Conservation (phyloP, 345 rosid species). For the Garcia nutans region DNA sequence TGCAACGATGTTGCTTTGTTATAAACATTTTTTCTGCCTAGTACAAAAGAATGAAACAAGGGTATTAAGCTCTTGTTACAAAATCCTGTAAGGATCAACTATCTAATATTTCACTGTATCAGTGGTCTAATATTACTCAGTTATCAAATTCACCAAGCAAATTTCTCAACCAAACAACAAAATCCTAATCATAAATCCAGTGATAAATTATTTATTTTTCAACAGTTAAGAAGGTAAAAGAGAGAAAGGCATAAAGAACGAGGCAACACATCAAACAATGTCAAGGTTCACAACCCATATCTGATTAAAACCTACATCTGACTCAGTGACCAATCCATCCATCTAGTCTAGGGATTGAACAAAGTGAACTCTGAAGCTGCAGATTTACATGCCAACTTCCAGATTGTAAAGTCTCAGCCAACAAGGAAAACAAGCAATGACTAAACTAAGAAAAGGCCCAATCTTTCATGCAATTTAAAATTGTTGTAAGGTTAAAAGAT, state of each 20-base stretch:
- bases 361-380: background rate
- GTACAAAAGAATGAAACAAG: constrained; percentile 1
- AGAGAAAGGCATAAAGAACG: background rate
- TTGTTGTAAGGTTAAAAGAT: no score
- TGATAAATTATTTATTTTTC: background rate
- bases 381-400: background rate
- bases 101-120: background rate
- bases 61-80: constrained; percentile 9
- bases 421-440: background rate
- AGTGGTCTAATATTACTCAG: background rate
- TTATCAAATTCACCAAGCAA: background rate
- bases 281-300: background rate
- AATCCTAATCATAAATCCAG: background rate
- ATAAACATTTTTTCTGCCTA: constrained; percentile 46
- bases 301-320: background rate
- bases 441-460: background rate
- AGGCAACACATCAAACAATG: background rate
- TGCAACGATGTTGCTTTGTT: constrained; percentile 86
- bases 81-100: background rate
- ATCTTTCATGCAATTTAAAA: background rate
- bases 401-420: background rate
- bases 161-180: constrained; percentile 3
- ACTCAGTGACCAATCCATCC: background rate
- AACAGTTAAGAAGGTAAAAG: background rate
- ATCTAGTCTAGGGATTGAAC: background rate